Percentiles rank a stretch among this genome's conserved stretches.
Evolutionary conservation across 495 filamentous ascomycete genomes (phyloP).

Genomic region (Penicillium paradoxum): DNA sequence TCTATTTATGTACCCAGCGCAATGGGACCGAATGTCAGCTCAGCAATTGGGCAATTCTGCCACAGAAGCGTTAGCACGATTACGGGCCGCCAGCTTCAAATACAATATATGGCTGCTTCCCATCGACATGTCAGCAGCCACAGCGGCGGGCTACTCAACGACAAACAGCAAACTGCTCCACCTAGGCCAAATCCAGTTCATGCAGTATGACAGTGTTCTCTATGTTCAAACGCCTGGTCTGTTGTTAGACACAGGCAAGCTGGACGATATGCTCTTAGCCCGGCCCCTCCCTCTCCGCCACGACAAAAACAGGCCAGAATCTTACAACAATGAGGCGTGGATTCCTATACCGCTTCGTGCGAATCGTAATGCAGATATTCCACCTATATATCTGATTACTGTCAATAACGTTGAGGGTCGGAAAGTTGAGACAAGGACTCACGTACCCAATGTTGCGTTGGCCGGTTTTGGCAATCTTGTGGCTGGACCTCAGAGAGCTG

Average conservation of each 20-base stretch:
- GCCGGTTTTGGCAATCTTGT: slow-evolving; percentile 35
- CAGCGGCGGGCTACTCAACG: slow-evolving; percentile 28
- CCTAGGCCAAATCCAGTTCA: slow-evolving; percentile 43
- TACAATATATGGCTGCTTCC: slow-evolving; percentile 45
- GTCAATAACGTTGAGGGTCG: slow-evolving; percentile 37
- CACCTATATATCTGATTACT: slow-evolving; percentile 40
- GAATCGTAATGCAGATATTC: slow-evolving; percentile 31
- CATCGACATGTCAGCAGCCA: slow-evolving; percentile 40
- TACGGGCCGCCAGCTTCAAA: slow-evolving; percentile 36
- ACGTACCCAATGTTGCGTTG: slow-evolving; percentile 36
- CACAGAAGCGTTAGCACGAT: slow-evolving; percentile 29
- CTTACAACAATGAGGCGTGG: slow-evolving; percentile 42
- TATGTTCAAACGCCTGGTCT: slow-evolving; percentile 40
- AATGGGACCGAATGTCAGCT: slow-evolving; percentile 37
- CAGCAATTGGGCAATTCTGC: slow-evolving; percentile 24
- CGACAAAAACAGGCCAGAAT: slow-evolving; percentile 35
- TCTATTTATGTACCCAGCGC: slow-evolving; percentile 46
- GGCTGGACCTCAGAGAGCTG: slow-evolving; percentile 24
- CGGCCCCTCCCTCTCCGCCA: slow-evolving; percentile 33
- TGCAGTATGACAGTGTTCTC: slow-evolving; percentile 45
- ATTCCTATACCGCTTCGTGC: slow-evolving; percentile 38
- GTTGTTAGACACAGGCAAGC: slow-evolving; percentile 34
- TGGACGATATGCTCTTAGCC: slow-evolving; percentile 37
- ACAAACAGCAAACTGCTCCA: slow-evolving; percentile 42
- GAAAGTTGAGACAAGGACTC: slow-evolving; percentile 39